Percentiles rank a stretch among this genome's conserved stretches.
phyloP scores from a whole-genome alignment of 192 early-diverging fungal genomes.

The Mortierella alpina region DNA sequence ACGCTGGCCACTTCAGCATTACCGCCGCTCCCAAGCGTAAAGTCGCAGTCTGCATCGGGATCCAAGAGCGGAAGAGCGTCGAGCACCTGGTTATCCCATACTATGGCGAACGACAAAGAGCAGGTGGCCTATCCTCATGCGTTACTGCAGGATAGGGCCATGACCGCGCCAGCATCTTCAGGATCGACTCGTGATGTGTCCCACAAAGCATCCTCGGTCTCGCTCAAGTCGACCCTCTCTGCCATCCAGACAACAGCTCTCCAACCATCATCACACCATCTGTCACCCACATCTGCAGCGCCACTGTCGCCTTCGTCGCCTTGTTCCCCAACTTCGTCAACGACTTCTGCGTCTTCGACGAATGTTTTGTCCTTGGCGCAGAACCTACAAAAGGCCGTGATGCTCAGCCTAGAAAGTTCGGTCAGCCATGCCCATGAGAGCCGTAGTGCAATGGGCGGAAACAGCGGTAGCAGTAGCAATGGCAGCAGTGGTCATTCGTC shows the following conservation, averaged over 20 bases:
- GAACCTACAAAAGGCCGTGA: conserved; percentile 29
- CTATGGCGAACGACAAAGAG: neutral
- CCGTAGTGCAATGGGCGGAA: neutral
- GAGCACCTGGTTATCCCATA: conserved; percentile 10
- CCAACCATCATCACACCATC: neutral
- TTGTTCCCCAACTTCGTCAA: conserved; percentile 4
- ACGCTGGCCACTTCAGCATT: conserved; percentile 21
- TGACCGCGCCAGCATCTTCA: neutral
- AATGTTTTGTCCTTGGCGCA: conserved; percentile 28
- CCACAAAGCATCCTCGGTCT: conserved; percentile 17
- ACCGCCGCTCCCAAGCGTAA: conserved; percentile 31
- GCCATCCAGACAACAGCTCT: neutral
- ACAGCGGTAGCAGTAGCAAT: neutral
- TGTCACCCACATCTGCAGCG: conserved; percentile 11
- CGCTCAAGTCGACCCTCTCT: conserved; percentile 3
- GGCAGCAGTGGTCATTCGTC: neutral
- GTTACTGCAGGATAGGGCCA: conserved; percentile 8
- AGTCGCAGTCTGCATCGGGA: conserved; percentile 30
- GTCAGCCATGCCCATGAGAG: too few relatives aligned
- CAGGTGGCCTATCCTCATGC: neutral
- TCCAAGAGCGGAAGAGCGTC: conserved; percentile 19
- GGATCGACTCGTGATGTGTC: conserved; percentile 4
- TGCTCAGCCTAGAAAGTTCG: neutral
- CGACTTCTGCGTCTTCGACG: neutral
- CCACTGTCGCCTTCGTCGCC: neutral